phyloP scores from a whole-genome alignment of 257 asterid species.

The Orobanche coerulescens region DNA sequence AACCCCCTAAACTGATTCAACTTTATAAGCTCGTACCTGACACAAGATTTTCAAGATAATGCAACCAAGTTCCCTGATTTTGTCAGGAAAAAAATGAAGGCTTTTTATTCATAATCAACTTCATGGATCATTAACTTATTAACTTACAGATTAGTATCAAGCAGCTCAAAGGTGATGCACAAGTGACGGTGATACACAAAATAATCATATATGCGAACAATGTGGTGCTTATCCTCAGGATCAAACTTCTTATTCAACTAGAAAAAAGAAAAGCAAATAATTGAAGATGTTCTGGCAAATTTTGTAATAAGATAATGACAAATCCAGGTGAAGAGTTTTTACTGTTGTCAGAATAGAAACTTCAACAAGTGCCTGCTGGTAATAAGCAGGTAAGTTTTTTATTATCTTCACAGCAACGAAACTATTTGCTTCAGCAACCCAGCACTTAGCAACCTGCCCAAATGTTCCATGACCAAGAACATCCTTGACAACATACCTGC shows the following conservation, averaged over 20 bases:
- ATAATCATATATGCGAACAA: conserved; percentile 93
- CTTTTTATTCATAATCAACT: background rate
- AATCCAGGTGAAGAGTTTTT: conserved; percentile 29
- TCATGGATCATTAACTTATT: conserved; percentile 35
- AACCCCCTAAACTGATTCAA: conserved; percentile 84
- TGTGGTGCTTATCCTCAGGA: conserved; percentile 99
- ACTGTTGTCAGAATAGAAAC: conserved; percentile 87
- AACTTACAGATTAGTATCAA: conserved; percentile 90
- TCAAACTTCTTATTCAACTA: conserved; percentile 94
- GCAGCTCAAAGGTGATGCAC: conserved; percentile 94
- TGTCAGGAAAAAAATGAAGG: conserved; percentile 17
- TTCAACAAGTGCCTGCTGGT: conserved; percentile 99
- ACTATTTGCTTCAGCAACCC: conserved; percentile 73
- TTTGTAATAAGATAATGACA: conserved; percentile 23
- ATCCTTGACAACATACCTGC: conserved; percentile 88
- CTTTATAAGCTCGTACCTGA: conserved; percentile 96
- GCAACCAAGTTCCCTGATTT: conserved; percentile 17
- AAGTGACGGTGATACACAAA: conserved; percentile 79
- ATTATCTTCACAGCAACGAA: conserved; percentile 92
- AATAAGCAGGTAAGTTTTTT: conserved; percentile 93
- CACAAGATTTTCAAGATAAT: conserved; percentile 26
- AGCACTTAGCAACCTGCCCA: conserved; percentile 99
- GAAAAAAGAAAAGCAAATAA: conserved; percentile 19
- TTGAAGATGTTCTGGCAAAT: conserved; percentile 11
- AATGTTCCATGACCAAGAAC: conserved; percentile 98